Base-by-base conservation (phyloP, 495 filamentous ascomycete genomes). In the Wilcoxina mikolae region DNA sequence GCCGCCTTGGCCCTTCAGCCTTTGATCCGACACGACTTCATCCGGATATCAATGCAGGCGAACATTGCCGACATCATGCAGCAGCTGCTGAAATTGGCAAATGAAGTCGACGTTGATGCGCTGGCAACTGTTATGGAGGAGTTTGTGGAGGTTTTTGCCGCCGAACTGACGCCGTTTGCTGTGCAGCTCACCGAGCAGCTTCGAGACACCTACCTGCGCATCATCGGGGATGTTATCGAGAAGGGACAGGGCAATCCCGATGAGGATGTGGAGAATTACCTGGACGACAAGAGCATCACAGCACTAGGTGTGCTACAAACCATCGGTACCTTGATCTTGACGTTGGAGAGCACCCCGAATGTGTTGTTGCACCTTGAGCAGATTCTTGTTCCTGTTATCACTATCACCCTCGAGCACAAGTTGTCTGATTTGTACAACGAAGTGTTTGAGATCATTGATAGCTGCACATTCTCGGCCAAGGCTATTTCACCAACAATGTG, bases 1-100 rank as follows among this genome's bases (percentile, higher is more conserved):
- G 91, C 91, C 12, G 87, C 91, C 26, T 79, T 98, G 46, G 93
- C 91, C 39, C 73, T 98, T 29, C 91, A 98, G 68, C 90, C 93
- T 26, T 73, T 98, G 44, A 96, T 98, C 58, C 78, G 91, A 49
- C 91, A 98, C 69, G 89, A 96, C 56, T 76, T 88, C 56, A 95
- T 98, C 62, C 83, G 88, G 25, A 81, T 77, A 18, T 87, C 81
- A 58, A 96, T 98, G 93, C 87, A 95, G 70, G 80, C 90, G 63
- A 95, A 87, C 68, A 98, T 98, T 52, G 88, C 93, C n/a, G 89
- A 94, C 64, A 95, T 98, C 66, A 98, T 98, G 91, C 91, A 98
- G 69, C 88, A 96, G 69, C 73, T 98, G 15, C 76, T 98, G 27
- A 96, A 96, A 70, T 71, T 98, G 55, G 90, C 91, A 60, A 57